Conservation (phyloP, 208 protist genomes). For the Trichomonas tenax region DNA sequence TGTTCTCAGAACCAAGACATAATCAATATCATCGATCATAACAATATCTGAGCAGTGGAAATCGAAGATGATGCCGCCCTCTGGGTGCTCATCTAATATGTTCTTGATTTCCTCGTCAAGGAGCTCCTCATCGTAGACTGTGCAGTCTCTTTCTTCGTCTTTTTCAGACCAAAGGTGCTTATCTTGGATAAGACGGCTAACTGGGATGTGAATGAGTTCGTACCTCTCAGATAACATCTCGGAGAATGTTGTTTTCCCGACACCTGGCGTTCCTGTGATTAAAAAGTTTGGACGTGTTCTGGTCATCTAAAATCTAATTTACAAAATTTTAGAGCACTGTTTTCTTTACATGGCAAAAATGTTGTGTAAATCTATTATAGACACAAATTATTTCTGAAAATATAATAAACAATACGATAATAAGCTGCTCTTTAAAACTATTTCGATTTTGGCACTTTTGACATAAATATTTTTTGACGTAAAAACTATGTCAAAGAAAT, state of each 20-base stretch:
- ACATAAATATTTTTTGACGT: too few species aligned
- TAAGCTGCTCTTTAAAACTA: too few species aligned
- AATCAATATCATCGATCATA: constrained; percentile 22
- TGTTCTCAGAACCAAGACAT: constrained; percentile 29
- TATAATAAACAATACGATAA: too few species aligned
- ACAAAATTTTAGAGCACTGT: too few species aligned
- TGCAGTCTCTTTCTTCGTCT: constrained; percentile 25
- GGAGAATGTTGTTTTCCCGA: constrained; percentile 31
- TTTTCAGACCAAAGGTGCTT: constrained; percentile 13
- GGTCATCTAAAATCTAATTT: not conserved
- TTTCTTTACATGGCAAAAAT: too few species aligned
- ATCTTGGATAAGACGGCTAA: constrained; percentile 15
- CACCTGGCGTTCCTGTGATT: constrained; percentile 32
- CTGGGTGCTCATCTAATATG: not conserved
- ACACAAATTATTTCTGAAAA: too few species aligned
- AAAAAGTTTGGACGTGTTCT: constrained; percentile 25
- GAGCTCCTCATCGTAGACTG: constrained; percentile 27
- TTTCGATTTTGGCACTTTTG: too few species aligned
- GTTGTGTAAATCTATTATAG: too few species aligned
- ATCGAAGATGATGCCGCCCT: constrained; percentile 29
- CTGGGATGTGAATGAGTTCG: not conserved
- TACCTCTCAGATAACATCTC: not conserved
- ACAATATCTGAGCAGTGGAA: constrained; percentile 31
- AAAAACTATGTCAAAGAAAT: too few species aligned
- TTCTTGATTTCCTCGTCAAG: constrained; percentile 1